Conservation (phyloP, 768 basidiomycete genomes). For the Nidularia pulvinata region DNA sequence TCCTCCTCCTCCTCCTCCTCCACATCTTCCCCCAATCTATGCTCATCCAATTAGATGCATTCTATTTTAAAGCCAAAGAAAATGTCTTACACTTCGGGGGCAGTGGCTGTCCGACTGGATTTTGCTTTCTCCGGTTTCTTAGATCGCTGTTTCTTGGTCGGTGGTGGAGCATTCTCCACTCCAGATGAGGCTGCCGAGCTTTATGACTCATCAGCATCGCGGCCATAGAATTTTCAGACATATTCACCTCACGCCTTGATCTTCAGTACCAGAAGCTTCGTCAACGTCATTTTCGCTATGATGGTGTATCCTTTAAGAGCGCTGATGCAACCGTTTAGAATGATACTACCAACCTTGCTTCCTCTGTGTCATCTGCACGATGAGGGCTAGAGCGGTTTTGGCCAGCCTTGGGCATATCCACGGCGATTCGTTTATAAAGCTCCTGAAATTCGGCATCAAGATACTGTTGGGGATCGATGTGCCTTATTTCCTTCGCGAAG, state of each 20-base stretch:
- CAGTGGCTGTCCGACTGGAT: no score
- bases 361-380: slow-evolving; percentile 9
- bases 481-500: slow-evolving; percentile 38
- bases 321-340: slow-evolving; percentile 6
- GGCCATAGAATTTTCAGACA: slow-evolving; percentile 4
- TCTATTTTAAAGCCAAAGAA: no score
- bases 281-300: slow-evolving; percentile 3
- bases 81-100: no score
- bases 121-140: slow-evolving; percentile 14
- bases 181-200: slow-evolving; percentile 1
- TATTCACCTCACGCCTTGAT: slow-evolving; percentile 3
- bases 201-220: slow-evolving; percentile 1
- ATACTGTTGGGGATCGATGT: slow-evolving; percentile 29
- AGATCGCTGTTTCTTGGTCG: slow-evolving; percentile 6
- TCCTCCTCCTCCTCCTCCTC: no score
- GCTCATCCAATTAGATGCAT: no score
- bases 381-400: not conserved
- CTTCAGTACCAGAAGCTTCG: slow-evolving; percentile 5
- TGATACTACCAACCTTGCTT: slow-evolving; percentile 5
- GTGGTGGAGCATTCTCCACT: not conserved
- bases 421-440: slow-evolving; percentile 39
- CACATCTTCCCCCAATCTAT: no score
- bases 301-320: slow-evolving; percentile 6
- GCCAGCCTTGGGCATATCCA: slow-evolving; percentile 26
- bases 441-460: slow-evolving; percentile 40